Evolutionary conservation across 1,284 basidiomycete species (phyloP), one percentile per base, ranked within the genome.

Genomic region (Meira nashicola): DNA sequence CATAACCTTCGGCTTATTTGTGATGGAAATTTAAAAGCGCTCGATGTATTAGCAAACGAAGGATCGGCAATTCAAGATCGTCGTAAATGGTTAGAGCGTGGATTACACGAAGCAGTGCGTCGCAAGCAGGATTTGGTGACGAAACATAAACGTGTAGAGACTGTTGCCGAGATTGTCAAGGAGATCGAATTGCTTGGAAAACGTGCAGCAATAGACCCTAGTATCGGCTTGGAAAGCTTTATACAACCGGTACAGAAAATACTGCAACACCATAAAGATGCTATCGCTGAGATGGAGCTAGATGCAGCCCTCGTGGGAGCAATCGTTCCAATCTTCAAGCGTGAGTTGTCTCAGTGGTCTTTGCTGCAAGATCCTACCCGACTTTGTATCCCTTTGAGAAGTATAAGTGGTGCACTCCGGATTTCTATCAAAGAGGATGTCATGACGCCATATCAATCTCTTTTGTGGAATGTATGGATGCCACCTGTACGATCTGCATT

Each of bases 361-460:
- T 89, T 89, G 1, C 80, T 92, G 2, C 81, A 86, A 58, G 82
- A 89, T 44, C 88, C 89, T 7, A 78, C 80, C 3, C 81, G 86
- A 12, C 80, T 85, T 15, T 84, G 83, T 2, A 37, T 58, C 8
- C 61, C 71, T 2, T 87, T 93, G 76, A 82, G 84, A 38, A 81
- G 80, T 47, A 92, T 89, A 89, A 82, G 84, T 61, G 82, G 80
- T 53, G 87, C 84, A 4, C 81, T 90, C 48, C 86, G 83, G 67
- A 82, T 89, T 82, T 43, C 23, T 11, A 40, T 37, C 28, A 47
- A 48, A 2, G 49, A 39, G 8, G 41, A 53, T 8, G 54, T 82
- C 0, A 99, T 98, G 95, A 92, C 92, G 5, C 88, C 95, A 0
- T 98, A 90, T 78, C 94, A 98, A 77, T 89, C 88, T 58, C 82